These are phyloP conservation scores for Sugiyamaella neomexicana DNA, from an alignment of 1,139 yeast genomes.

Conservation along the genomic window DNA sequence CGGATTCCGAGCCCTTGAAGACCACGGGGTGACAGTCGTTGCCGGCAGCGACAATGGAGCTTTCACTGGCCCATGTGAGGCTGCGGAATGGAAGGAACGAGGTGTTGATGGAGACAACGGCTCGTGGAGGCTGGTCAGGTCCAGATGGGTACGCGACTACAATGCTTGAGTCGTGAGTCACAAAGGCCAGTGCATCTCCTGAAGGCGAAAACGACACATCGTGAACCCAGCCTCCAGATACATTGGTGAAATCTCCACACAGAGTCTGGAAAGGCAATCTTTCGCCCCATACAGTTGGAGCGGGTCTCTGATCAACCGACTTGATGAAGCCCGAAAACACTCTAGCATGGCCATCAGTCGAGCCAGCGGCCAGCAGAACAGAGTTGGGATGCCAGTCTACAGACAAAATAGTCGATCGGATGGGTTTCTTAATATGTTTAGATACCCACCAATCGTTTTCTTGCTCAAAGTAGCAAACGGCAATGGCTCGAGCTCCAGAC, in stretches of 20 bases:
- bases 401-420: constrained; percentile 80
- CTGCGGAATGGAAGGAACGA: constrained; percentile 81
- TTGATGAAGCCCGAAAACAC: constrained; percentile 93
- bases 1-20: constrained; percentile 65
- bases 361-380: constrained; percentile 84
- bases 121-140: constrained; percentile 57
- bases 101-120: constrained; percentile 55
- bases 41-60: constrained; percentile 81
- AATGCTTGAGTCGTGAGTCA: constrained; percentile 73
- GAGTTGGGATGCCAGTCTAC: constrained; percentile 95
- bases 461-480: constrained; percentile 92
- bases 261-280: constrained; percentile 94
- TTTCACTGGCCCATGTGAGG: constrained; percentile 64
- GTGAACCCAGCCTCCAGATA: constrained; percentile 89
- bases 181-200: constrained; percentile 78
- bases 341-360: constrained; percentile 92
- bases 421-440: constrained; percentile 89
- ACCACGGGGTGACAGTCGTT: constrained; percentile 89
- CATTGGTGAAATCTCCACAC: constrained; percentile 77
- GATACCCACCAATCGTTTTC: constrained; percentile 99
- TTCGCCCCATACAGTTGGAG: constrained; percentile 86
- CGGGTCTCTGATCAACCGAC: constrained; percentile 83
- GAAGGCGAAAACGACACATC: constrained; percentile 83
- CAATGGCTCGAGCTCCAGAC: constrained; percentile 89
- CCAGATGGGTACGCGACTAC: constrained; percentile 76